These are phyloP conservation scores for Triglochin maritima DNA, from an alignment of 106 monocot genomes.

Conservation along the genomic window DNA sequence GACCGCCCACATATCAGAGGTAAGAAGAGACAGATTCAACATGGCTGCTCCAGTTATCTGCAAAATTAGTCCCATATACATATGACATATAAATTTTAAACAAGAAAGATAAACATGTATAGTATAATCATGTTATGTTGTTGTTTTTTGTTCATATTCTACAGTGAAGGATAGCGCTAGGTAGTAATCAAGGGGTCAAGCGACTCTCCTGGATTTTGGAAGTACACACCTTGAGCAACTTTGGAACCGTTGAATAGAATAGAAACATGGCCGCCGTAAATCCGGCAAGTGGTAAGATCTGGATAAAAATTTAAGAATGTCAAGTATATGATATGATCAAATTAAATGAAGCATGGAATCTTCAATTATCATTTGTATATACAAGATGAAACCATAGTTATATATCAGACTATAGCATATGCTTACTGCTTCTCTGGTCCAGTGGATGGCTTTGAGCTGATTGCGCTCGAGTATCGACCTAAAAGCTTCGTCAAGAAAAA, in stretches of 20 bases:
- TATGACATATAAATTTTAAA: not conserved
- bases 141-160: not conserved
- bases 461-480: conserved; percentile 79
- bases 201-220: not conserved
- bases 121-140: not conserved
- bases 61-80: conserved; percentile 6
- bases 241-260: conserved; percentile 85
- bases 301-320: conserved; percentile 9
- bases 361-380: not conserved
- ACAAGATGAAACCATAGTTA: not conserved
- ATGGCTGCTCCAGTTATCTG: conserved; percentile 87
- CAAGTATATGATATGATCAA: too few relatives aligned
- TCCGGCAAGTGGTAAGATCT: conserved; percentile 77
- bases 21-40: conserved; percentile 87
- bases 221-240: conserved; percentile 59
- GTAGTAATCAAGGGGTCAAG: not conserved
- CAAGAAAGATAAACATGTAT: not conserved
- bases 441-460: conserved; percentile 46
- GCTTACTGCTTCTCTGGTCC: conserved; percentile 73
- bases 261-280: conserved; percentile 80
- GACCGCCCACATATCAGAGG: conserved; percentile 98
- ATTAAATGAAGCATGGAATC: not conserved
- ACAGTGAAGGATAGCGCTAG: not conserved
- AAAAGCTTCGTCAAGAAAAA: conserved; percentile 22
- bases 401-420: not conserved